phyloP scores from a whole-genome alignment of 371 early-diverging fungal species.

The Mortierella sp. region DNA sequence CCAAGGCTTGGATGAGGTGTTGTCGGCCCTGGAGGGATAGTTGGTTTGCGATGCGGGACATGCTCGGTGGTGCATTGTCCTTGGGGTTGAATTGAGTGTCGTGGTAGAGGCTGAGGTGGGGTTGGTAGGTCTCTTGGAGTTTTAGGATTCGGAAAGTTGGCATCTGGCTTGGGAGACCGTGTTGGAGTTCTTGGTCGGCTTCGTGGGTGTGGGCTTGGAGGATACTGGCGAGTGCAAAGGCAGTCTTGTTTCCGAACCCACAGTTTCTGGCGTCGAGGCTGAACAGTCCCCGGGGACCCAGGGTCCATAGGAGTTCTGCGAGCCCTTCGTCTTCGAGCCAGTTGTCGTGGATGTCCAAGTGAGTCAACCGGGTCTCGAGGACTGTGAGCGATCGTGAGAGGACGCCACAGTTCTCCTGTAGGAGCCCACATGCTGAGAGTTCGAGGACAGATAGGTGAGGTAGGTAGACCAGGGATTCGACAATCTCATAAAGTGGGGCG shows the following conservation, averaged over 20 bases:
- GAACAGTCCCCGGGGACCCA: conserved; percentile 9
- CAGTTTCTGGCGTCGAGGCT: conserved; percentile 27
- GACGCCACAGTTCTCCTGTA: conserved; percentile 7
- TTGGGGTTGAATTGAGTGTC: neutral
- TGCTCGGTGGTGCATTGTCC: neutral
- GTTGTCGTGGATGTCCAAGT: conserved; percentile 33
- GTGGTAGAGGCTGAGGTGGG: neutral
- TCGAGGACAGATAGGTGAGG: conserved; percentile 20
- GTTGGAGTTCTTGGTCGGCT: neutral
- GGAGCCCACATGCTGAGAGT: conserved; percentile 25
- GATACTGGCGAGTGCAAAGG: conserved; percentile 28
- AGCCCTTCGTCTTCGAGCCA: conserved; percentile 35
- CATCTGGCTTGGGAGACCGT: neutral
- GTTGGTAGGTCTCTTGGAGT: conserved; percentile 28
- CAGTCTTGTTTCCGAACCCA: conserved; percentile 31
- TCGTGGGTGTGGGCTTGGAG: conserved; percentile 20
- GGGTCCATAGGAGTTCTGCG: conserved; percentile 26
- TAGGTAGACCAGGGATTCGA: conserved; percentile 17
- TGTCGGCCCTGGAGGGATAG: conserved; percentile 3
- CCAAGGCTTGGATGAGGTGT: conserved; percentile 23
- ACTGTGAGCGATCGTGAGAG: conserved; percentile 9
- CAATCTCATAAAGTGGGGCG: conserved; percentile 9
- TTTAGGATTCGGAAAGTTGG: conserved; percentile 15
- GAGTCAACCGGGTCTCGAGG: conserved; percentile 24
- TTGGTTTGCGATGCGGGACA: neutral